A percentile compares a stretch with the other conserved stretches of the same genome.
phyloP scores from a whole-genome alignment of 2,329 filamentous ascomycete species.

The Blastomyces silverae region DNA sequence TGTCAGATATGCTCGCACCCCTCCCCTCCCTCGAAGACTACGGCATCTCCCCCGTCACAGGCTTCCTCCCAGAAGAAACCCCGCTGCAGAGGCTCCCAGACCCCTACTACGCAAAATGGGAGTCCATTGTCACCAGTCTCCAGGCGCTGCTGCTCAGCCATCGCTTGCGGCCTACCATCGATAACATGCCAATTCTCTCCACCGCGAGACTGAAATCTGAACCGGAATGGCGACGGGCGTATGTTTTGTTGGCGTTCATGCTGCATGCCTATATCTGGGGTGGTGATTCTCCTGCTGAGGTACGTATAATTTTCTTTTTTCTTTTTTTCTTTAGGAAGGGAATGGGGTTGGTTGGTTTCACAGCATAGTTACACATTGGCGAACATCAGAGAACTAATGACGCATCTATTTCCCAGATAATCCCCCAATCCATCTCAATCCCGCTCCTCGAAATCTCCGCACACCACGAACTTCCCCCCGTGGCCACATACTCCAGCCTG shows the following conservation, averaged over 20 bases:
- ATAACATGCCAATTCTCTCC: constrained; percentile 74
- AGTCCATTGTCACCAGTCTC: constrained; percentile 74
- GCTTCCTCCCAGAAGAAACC: constrained; percentile 77
- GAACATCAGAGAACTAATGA: not conserved
- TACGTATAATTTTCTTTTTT: constrained; percentile 32
- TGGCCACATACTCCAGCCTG: constrained; percentile 87
- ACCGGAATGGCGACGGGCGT: constrained; percentile 85
- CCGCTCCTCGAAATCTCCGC: constrained; percentile 72
- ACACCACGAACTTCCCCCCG: constrained; percentile 77
- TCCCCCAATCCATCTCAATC: constrained; percentile 75
- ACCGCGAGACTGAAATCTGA: constrained; percentile 74
- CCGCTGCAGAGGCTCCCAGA: constrained; percentile 77
- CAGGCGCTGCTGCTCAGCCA: constrained; percentile 81
- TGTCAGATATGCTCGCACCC: constrained; percentile 39
- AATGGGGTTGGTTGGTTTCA: not conserved
- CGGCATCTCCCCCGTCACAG: constrained; percentile 58
- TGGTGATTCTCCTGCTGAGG: constrained; percentile 65
- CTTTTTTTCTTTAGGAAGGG: not conserved
- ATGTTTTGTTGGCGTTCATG: constrained; percentile 69
- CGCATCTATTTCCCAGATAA: constrained; percentile 37
- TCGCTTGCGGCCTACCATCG: constrained; percentile 70
- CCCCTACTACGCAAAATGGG: constrained; percentile 92
- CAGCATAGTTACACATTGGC: not conserved
- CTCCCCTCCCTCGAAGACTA: constrained; percentile 61
- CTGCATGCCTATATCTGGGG: constrained; percentile 89